Conservation (phyloP, 1,139 yeast species). For the Saccharomycopsis phalli region DNA sequence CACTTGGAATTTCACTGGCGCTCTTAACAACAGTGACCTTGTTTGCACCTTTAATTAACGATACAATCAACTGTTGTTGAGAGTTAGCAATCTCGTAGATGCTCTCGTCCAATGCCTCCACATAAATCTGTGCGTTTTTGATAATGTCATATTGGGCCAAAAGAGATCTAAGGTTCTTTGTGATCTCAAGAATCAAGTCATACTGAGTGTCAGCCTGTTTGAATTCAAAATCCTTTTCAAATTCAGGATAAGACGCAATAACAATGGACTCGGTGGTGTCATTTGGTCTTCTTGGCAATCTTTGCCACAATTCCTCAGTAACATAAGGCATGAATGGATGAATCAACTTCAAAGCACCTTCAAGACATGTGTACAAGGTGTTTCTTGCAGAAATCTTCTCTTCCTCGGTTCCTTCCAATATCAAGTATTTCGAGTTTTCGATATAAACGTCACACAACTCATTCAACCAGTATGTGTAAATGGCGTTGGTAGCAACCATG, state of each 20-base stretch:
- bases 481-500: slow-evolving; percentile 75
- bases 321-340: slow-evolving; percentile 98
- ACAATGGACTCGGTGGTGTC: slow-evolving; percentile 67
- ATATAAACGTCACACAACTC: slow-evolving; percentile 96
- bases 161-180: slow-evolving; percentile 87
- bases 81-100: slow-evolving; percentile 46
- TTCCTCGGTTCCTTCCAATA: slow-evolving; percentile 78
- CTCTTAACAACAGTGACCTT: slow-evolving; percentile 53
- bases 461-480: slow-evolving; percentile 89
- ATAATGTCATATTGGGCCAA: slow-evolving; percentile 82
- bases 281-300: slow-evolving; percentile 79
- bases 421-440: slow-evolving; percentile 90
- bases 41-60: slow-evolving; percentile 86
- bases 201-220: slow-evolving; percentile 61
- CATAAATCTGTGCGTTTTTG: slow-evolving; percentile 78
- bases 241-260: slow-evolving; percentile 72
- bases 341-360: slow-evolving; percentile 82
- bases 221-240: slow-evolving; percentile 51
- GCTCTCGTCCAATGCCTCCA: slow-evolving; percentile 52
- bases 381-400: slow-evolving; percentile 88
- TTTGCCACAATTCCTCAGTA: slow-evolving; percentile 98
- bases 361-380: slow-evolving; percentile 87
- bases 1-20: slow-evolving; percentile 59
- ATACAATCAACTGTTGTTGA: slow-evolving; percentile 77
- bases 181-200: slow-evolving; percentile 75